A percentile compares a stretch with the other conserved stretches of the same genome.
Conservation (phyloP, 2,329 filamentous ascomycete species). For the Xylariales sp. region DNA sequence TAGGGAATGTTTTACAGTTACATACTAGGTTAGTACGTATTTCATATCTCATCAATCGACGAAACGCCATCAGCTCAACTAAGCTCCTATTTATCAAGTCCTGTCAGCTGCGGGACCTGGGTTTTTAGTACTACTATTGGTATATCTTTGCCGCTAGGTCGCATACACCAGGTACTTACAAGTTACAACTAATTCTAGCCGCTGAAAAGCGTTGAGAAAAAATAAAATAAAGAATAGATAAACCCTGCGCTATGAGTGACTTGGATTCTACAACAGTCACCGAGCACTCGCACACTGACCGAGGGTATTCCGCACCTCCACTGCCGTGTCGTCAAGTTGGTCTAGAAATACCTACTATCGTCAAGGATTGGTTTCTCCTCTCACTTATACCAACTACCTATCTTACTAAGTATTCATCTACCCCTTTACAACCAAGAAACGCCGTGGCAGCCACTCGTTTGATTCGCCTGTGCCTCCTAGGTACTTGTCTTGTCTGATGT, state of each 20-base stretch:
- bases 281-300: slow-evolving; percentile 6
- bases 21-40: neutral
- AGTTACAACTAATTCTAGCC: no score
- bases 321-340: no score
- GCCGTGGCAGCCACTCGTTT: slow-evolving; percentile 1
- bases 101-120: slow-evolving; percentile 15
- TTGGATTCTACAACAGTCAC: no score
- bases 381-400: neutral
- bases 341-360: no score
- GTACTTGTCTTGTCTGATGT: slow-evolving; percentile 6
- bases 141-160: no score
- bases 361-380: neutral
- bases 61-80: no score
- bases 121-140: no score
- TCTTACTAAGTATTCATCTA: neutral
- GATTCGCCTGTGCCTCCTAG: neutral
- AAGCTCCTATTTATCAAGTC: slow-evolving; percentile 16
- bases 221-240: no score
- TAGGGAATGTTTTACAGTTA: no score
- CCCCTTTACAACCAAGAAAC: neutral
- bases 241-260: no score
- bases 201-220: no score
- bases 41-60: neutral
- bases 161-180: no score
- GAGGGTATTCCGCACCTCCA: neutral